Percentiles rank a stretch among this genome's conserved stretches.
These are phyloP conservation scores for Arabidopsis arenosa DNA, from an alignment of 345 rosid species.

Conservation along the genomic window DNA sequence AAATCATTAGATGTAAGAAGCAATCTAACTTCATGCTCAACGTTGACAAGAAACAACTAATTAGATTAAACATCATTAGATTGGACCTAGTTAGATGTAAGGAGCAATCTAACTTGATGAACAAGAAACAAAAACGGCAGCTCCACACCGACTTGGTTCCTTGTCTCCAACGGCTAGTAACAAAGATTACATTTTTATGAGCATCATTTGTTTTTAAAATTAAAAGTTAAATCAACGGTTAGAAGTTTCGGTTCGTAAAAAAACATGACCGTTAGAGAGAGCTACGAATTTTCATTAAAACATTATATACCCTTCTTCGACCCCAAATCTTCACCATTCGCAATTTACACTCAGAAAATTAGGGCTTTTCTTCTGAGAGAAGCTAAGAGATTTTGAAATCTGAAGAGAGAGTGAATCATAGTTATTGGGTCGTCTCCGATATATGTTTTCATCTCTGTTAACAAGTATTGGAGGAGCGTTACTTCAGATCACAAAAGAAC, in stretches of 20 bases:
- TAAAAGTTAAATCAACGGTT: slow-evolving; percentile 5
- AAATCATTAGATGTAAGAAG: too few species aligned
- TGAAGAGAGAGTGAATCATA: slow-evolving; percentile 37
- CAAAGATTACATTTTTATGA: neutral
- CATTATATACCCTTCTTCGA: neutral
- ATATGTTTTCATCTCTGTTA: slow-evolving; percentile 60
- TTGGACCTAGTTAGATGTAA: too few species aligned
- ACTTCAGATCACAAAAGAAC: slow-evolving; percentile 47
- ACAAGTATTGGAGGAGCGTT: slow-evolving; percentile 64
- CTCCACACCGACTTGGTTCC: neutral
- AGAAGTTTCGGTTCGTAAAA: neutral
- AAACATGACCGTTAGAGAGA: slow-evolving; percentile 29
- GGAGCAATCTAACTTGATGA: too few species aligned
- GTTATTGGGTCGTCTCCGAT: slow-evolving; percentile 61
- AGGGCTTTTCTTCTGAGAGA: neutral
- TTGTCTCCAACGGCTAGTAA: slow-evolving; percentile 22
- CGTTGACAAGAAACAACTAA: too few species aligned
- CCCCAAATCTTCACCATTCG: neutral
- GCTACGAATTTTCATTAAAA: neutral
- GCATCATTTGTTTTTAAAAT: neutral
- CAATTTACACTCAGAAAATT: neutral
- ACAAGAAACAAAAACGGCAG: too few species aligned
- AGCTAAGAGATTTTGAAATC: neutral
- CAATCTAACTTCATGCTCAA: too few species aligned
- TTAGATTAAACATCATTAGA: too few species aligned